Evolutionary conservation across 2,329 filamentous ascomycete genomes (phyloP), one percentile per base, ranked within the genome.

Genomic region (Sporothrix euskadiensis): DNA sequence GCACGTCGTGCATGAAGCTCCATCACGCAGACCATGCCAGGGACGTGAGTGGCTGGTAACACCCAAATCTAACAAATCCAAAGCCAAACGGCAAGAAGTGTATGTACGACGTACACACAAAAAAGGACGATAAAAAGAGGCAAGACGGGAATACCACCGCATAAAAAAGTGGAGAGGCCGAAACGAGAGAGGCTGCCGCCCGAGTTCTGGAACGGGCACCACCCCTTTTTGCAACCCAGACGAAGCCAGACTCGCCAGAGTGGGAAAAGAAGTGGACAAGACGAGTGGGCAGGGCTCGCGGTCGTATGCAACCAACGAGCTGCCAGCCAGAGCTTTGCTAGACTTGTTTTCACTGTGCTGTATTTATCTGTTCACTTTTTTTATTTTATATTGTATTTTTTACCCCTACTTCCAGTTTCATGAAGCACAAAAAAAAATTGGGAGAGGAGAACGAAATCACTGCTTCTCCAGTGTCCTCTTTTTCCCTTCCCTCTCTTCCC

Each of bases 1-100:
- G 69, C 73, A 71, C 26, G 73, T 56, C 54, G 63, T 74, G 61
- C 73, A 74, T 71, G 49, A 56, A 26, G 73, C 61, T 71, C 69
- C 69, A 71, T 73, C 59, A 71, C 72, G 52, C 49, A 68, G 69
- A 47, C 10, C 69, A 35, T 71, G 41, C 69, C 32, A 71, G 69
- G 69, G 49, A 63, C 59, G 59, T 73, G 72, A 73, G 22, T 73
- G 72, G 72, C 57, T 61, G 44, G 68, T 57, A 47, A 49, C 30
- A 52, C 44, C 14, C 12, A 63, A 72, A 44, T 39, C 22, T 41
- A 16, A 44, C 49, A 47, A 35, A 22, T 12, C 16, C 59, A 49
- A 44, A n/a, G 57, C 54, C 32, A 71, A 49, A 32, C 39, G 22
- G 39, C n/a, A 63, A 26, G 44, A 47, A 30, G n/a, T n/a, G n/a